Evolutionary conservation across 139 green algal species (phyloP), one percentile per base, ranked within the genome.

Genomic region (Limnomonas spitsbergensis): DNA sequence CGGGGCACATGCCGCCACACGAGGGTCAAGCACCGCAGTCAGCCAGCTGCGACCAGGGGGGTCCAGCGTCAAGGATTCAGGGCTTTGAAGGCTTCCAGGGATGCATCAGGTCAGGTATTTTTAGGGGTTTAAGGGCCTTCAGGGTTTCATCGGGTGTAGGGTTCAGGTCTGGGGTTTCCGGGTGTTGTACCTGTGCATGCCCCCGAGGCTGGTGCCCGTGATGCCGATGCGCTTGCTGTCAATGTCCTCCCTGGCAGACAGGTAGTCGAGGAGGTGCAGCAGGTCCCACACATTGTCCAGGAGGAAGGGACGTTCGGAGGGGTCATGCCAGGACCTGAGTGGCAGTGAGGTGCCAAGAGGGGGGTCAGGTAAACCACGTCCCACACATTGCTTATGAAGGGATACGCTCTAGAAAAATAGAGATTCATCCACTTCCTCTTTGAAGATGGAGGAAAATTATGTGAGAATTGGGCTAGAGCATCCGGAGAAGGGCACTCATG

Each of bases 211-310:
- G 54, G 90, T 73, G 24, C 83, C 90, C 27, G 89, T 91, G 38
- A 90, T 78, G 35, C 88, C 90, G 3, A 94, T 88, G 14, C 87
- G 73, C 0, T 14, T 6, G 0, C 68, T 3, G 66, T 95, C 90
- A 32, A 94, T 88, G 20, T 93, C 87, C 6, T 66, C 35, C 31
- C 84, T 82, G 0, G 38, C 40, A 37, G 38, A 71, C 67, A 95
- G 76, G 26, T 84, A 89, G 85, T 94, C 90, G 54, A 94, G 31
- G 40, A 93, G 40, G 40, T 84, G 69, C 40, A 83, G n/a, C 7
- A 94, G 32, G 75, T 94, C 90, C 85, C 88, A 93, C 73, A 94
- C 81, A 37, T 84, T 93, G 82, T 94, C 90, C 72, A 94, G 79
- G 47, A 92, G 78, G 75, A 93, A 92, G 3, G 90, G 90, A 2